phyloP scores from a whole-genome alignment of 2,329 filamentous ascomycete species.

The Aspergillus quadricinctus region DNA sequence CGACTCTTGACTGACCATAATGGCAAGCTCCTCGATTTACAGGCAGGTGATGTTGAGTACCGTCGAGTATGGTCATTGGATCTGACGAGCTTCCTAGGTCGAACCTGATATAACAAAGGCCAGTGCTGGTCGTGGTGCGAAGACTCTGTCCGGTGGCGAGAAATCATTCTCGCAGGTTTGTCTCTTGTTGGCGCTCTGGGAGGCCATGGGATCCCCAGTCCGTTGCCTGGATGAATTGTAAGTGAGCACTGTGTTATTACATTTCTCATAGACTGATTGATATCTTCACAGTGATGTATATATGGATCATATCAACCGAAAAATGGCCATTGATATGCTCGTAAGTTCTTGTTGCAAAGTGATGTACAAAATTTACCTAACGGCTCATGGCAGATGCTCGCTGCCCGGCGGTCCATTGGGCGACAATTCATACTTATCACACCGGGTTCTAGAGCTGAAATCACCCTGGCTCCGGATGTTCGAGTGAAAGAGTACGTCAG shows the following conservation, averaged over 20 bases:
- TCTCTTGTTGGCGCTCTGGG: conserved; percentile 87
- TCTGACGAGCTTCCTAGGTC: conserved; percentile 38
- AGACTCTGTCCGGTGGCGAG: conserved; percentile 90
- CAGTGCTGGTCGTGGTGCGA: conserved; percentile 72
- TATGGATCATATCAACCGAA: conserved; percentile 96
- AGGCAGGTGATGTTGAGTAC: conserved; percentile 45
- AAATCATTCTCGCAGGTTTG: conserved; percentile 98
- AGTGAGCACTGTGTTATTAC: conserved; percentile 19
- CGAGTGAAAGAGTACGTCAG: conserved; percentile 40
- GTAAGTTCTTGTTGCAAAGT: conserved; percentile 48
- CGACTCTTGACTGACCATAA: conserved; percentile 73
- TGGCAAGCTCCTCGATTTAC: conserved; percentile 68
- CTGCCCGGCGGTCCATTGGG: conserved; percentile 79
- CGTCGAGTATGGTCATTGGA: background rate
- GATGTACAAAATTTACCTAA: conserved; percentile 1
- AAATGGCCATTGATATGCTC: conserved; percentile 90
- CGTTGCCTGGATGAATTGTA: conserved; percentile 92
- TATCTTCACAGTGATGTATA: conserved; percentile 67
- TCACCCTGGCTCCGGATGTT: conserved; percentile 42
- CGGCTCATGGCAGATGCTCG: conserved; percentile 59
- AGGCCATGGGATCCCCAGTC: conserved; percentile 94
- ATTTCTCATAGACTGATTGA: conserved; percentile 13
- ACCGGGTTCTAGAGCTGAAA: conserved; percentile 70
- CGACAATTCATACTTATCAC: conserved; percentile 96
- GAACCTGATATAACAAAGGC: conserved; percentile 66